phyloP scores from a whole-genome alignment of 768 basidiomycete species.

The Lepiota venenata region DNA sequence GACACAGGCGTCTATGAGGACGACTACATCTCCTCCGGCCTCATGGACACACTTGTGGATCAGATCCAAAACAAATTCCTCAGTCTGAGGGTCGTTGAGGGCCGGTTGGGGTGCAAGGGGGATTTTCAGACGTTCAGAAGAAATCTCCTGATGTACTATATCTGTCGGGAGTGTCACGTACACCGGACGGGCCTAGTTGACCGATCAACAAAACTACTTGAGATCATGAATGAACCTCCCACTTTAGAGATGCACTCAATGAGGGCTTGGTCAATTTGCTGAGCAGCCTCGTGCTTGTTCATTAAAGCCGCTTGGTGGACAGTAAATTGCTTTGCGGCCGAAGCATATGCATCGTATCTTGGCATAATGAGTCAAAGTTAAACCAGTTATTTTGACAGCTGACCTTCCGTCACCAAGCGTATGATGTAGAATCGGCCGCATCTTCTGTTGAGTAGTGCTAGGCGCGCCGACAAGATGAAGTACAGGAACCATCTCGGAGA shows the following conservation, averaged over 20 bases:
- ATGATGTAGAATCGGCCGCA: conserved; percentile 76
- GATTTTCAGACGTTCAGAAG: conserved; percentile 56
- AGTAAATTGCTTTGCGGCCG: conserved; percentile 74
- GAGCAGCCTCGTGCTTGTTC: conserved; percentile 49
- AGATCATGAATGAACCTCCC: conserved; percentile 12
- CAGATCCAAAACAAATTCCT: conserved; percentile 69
- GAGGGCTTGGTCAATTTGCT: conserved; percentile 78
- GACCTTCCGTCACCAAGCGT: conserved; percentile 83
- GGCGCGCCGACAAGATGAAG: conserved; percentile 86
- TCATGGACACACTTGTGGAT: conserved; percentile 62
- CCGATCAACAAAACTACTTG: background rate
- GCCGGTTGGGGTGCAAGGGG: conserved; percentile 50
- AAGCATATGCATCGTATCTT: conserved; percentile 78
- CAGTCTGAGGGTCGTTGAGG: conserved; percentile 52
- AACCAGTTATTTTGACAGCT: background rate
- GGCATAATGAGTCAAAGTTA: conserved; percentile 27
- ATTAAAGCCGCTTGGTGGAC: conserved; percentile 60
- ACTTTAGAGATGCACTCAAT: conserved; percentile 61
- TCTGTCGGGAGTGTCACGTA: conserved; percentile 89
- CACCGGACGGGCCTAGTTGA: conserved; percentile 69
- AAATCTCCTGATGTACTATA: conserved; percentile 65
- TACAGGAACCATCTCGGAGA: conserved; percentile 86
- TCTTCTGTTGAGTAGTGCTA: conserved; percentile 66
- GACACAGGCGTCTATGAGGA: conserved; percentile 82
- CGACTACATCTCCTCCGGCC: conserved; percentile 64